phyloP scores from a whole-genome alignment of 192 early-diverging fungal genomes.

The Pilobolus umbonatus region DNA sequence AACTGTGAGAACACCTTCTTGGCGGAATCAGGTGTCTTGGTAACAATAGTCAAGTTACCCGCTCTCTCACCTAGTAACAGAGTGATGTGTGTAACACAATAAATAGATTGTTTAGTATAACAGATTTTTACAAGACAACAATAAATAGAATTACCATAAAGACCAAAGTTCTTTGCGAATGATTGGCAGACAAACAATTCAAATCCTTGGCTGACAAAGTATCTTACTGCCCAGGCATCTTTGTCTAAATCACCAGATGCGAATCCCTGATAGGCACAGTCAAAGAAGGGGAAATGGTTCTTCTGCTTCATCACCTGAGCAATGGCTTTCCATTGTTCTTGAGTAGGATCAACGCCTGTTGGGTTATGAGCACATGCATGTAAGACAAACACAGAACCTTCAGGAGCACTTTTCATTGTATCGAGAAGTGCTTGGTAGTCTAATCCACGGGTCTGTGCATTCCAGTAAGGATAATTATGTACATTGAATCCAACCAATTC shows the following conservation, averaged over 20 bases:
- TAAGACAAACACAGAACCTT: slow-evolving; percentile 80
- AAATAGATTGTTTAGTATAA: no score
- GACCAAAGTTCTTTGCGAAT: slow-evolving; percentile 98
- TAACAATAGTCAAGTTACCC: slow-evolving; percentile 81
- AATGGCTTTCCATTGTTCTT: slow-evolving; percentile 90
- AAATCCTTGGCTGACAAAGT: slow-evolving; percentile 89
- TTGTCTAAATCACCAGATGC: slow-evolving; percentile 86
- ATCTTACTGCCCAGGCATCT: slow-evolving; percentile 90
- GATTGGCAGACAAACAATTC: slow-evolving; percentile 90
- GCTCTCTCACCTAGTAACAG: slow-evolving; percentile 76
- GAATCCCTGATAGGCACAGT: slow-evolving; percentile 99
- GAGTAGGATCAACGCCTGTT: slow-evolving; percentile 95
- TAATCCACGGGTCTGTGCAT: slow-evolving; percentile 70
- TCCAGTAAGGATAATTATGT: slow-evolving; percentile 87
- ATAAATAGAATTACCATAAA: slow-evolving; percentile 62
- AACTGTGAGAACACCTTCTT: slow-evolving; percentile 73
- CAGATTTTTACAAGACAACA: not conserved
- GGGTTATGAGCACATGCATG: slow-evolving; percentile 99
- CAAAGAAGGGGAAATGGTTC: slow-evolving; percentile 90
- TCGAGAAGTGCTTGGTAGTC: slow-evolving; percentile 75
- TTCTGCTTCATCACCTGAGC: slow-evolving; percentile 69
- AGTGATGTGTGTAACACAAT: not conserved
- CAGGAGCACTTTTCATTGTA: slow-evolving; percentile 63
- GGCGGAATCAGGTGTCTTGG: slow-evolving; percentile 45
- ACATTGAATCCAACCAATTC: slow-evolving; percentile 78